Evolutionary conservation across 106 monocot genomes (phyloP).

Genomic region (Xerophyta viscosa): DNA sequence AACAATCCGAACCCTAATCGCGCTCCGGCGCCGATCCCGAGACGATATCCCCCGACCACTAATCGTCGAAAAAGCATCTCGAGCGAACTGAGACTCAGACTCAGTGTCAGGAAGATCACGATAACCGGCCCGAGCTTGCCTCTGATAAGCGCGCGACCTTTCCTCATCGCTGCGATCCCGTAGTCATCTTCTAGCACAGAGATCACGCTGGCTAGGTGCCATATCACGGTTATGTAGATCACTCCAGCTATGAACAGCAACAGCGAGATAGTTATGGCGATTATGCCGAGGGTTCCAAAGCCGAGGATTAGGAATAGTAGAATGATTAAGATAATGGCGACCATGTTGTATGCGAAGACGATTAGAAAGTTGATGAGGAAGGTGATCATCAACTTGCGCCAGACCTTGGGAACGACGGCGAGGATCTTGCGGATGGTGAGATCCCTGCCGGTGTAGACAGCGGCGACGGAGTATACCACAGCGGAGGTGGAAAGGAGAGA

Average conservation of each 20-base stretch:
- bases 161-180: constrained; percentile 48
- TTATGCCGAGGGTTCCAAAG: not conserved
- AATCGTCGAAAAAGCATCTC: constrained; percentile 41
- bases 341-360: constrained; percentile 32
- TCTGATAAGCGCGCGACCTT: constrained; percentile 30
- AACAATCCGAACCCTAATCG: constrained; percentile 20
- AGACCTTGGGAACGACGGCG: constrained; percentile 55
- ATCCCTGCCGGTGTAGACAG: constrained; percentile 57
- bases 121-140: constrained; percentile 50
- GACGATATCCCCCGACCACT: constrained; percentile 25
- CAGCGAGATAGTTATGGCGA: constrained; percentile 5
- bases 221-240: constrained; percentile 47
- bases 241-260: constrained; percentile 29
- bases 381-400: constrained; percentile 52
- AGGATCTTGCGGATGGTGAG: constrained; percentile 39
- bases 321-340: constrained; percentile 10
- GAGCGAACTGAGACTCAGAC: constrained; percentile 27
- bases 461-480: constrained; percentile 81
- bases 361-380: constrained; percentile 47
- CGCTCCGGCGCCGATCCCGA: not conserved
- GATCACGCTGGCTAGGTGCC: constrained; percentile 63
- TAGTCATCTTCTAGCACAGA: constrained; percentile 50
- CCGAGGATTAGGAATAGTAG: constrained; percentile 12
- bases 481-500: constrained; percentile 77
- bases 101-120: constrained; percentile 43